Percentiles rank a stretch among this genome's conserved stretches.
phyloP scores from a whole-genome alignment of 306 rosid species.

The Luffa acutangula region DNA sequence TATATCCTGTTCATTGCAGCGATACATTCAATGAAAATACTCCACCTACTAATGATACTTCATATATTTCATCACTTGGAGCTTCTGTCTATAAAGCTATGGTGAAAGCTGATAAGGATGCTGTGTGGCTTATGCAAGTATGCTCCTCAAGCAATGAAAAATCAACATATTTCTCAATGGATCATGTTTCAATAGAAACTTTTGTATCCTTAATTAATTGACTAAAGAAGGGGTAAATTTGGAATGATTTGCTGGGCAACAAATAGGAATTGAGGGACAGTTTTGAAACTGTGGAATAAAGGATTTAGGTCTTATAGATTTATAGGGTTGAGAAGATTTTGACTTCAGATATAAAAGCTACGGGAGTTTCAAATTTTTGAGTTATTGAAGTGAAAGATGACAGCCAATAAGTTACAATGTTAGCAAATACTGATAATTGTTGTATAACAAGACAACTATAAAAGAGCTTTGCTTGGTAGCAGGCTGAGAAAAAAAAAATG shows the following conservation, averaged over 20 bases:
- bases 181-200: not conserved
- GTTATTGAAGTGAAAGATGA: not conserved
- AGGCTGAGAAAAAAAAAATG: not conserved
- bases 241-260: not conserved
- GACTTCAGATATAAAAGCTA: not conserved
- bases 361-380: not conserved
- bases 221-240: not conserved
- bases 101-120: slow-evolving; percentile 71
- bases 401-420: not conserved
- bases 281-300: not conserved
- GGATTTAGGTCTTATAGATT: not conserved
- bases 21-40: slow-evolving; percentile 94
- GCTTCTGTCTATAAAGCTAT: slow-evolving; percentile 89
- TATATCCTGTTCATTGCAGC: slow-evolving; percentile 32
- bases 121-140: slow-evolving; percentile 99
- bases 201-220: not conserved
- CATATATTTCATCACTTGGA: slow-evolving; percentile 72
- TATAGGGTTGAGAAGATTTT: not conserved
- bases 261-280: not conserved
- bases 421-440: not conserved
- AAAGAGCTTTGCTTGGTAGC: not conserved
- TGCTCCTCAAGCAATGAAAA: slow-evolving; percentile 24
- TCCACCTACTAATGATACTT: slow-evolving; percentile 74
- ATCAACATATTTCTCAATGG: not conserved
- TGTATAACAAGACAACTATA: not conserved